Base-by-base conservation (phyloP, 306 rosid species). In the Quercus bicolor region DNA sequence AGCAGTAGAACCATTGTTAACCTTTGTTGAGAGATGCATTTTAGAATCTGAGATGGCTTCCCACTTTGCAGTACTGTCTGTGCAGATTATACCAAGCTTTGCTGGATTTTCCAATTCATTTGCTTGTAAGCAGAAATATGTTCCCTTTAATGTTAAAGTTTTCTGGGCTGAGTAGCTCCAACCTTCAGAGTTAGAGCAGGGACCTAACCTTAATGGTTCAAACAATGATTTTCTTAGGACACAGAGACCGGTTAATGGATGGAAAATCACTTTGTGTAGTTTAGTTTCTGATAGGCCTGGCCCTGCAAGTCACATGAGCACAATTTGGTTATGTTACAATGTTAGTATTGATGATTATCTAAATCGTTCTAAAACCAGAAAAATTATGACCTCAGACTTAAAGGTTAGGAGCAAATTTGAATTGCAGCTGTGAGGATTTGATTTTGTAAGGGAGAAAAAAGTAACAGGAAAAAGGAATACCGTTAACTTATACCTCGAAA, bases 211-310 rank as follows among this genome's bases (percentile, higher is more conserved):
- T 31, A 92, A 73, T 48, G 94, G 88, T 2, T 82, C 89, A 33
- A 43, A 16, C 8, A 75, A 5, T 51, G 91, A 83, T 54, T 74
- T 84, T 77, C 91, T 79, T 33, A 73, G 61, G 11, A 95, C 83
- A 19, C 98, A 95, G 1, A 88, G 87, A 29, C 98, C 96, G 0
- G 96, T 91, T 28, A 77, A 70, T 52, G 98, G 98, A 79, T 95
- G 98, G 48, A 84, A 91, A 28, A 95, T 90, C 15, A 91, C 73
- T 83, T 87, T 90, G 62, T 86, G 70, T 74, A 37, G 51, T 51
- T 71, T 56, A 8, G 61, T 62, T 61, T 87, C 80, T 34, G 72
- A 28, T 56, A 76, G 1, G 0, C 88, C 86, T 71, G 98, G 97
- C 73, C 93, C 96, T 93, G 90, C 75, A 85, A 74, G 16, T 26